phyloP scores from a whole-genome alignment of 306 rosid species.

The Quercus glauca region DNA sequence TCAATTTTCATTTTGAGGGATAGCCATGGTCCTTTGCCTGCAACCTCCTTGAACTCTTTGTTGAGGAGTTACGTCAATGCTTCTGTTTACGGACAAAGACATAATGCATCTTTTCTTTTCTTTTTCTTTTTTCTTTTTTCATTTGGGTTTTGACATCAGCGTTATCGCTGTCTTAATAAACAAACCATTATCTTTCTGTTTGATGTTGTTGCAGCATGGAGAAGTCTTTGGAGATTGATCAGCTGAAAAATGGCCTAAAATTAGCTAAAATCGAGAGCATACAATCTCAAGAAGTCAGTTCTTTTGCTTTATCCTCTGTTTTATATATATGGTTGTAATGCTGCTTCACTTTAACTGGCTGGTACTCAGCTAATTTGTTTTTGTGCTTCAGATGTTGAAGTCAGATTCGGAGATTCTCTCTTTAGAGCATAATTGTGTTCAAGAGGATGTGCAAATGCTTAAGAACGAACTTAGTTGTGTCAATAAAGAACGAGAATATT shows the following conservation, averaged over 20 bases:
- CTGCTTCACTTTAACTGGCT: constrained; percentile 5
- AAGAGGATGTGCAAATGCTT: constrained; percentile 23
- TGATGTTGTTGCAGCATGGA: constrained; percentile 36
- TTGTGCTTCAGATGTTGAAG: constrained; percentile 25
- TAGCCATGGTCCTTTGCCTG: not conserved
- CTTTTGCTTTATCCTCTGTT: constrained; percentile 8
- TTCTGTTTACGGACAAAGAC: not conserved
- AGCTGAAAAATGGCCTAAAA: constrained; percentile 18
- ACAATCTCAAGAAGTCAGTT: constrained; percentile 48
- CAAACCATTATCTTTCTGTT: constrained; percentile 5
- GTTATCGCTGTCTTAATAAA: not conserved
- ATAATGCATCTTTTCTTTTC: not conserved
- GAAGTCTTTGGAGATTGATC: constrained; percentile 32
- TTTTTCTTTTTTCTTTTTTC: not conserved
- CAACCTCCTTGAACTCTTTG: not conserved
- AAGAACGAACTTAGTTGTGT: constrained; percentile 20
- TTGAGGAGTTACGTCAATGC: not conserved
- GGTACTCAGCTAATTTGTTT: constrained; percentile 9
- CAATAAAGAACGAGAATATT: constrained; percentile 30
- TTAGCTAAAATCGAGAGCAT: constrained; percentile 19
- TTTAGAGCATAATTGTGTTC: constrained; percentile 16
- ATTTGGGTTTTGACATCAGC: not conserved
- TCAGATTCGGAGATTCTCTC: constrained; percentile 15
- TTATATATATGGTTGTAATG: constrained; percentile 7
- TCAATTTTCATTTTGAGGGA: not conserved